Evolutionary conservation across 371 early-diverging fungal genomes (phyloP).

Genomic region (Syncephalis plumigaleata): DNA sequence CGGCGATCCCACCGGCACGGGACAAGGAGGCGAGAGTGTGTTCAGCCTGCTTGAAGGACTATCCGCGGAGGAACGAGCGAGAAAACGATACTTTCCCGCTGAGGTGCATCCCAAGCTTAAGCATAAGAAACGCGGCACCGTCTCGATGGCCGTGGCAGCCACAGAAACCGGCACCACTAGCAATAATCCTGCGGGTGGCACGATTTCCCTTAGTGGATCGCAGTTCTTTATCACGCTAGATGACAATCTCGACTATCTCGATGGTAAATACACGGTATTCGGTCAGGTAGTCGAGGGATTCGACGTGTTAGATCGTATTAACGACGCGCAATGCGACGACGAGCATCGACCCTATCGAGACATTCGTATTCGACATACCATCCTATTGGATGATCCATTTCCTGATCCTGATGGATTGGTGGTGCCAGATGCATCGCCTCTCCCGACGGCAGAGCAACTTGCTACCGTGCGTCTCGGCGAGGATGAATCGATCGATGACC

Average conservation of each 20-base stretch:
- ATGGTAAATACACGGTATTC: constrained; percentile 95
- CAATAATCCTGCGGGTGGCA: constrained; percentile 16
- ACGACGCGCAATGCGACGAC: constrained; percentile 49
- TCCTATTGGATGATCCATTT: constrained; percentile 88
- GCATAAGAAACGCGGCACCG: constrained; percentile 62
- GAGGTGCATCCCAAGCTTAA: constrained; percentile 77
- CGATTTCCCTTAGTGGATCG: constrained; percentile 45
- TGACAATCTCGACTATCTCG: constrained; percentile 74
- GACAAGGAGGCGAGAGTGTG: constrained; percentile 65
- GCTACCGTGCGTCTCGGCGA: constrained; percentile 62
- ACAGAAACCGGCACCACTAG: constrained; percentile 15
- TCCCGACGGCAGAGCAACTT: constrained; percentile 63
- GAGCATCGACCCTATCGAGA: constrained; percentile 66
- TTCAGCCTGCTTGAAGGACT: constrained; percentile 30
- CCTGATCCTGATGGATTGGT: constrained; percentile 59
- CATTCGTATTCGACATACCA: constrained; percentile 85
- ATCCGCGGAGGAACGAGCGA: constrained; percentile 5
- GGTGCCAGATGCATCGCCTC: constrained; percentile 60
- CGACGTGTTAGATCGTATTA: constrained; percentile 75
- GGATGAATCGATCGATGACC: constrained; percentile 52
- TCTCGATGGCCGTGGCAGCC: constrained; percentile 64
- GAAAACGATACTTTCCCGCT: constrained; percentile 50
- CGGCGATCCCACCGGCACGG: constrained; percentile 73
- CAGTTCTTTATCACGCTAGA: constrained; percentile 95
- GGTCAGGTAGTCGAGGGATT: constrained; percentile 92